phyloP scores from a whole-genome alignment of 768 basidiomycete genomes.

The Auricularia heimuer region DNA sequence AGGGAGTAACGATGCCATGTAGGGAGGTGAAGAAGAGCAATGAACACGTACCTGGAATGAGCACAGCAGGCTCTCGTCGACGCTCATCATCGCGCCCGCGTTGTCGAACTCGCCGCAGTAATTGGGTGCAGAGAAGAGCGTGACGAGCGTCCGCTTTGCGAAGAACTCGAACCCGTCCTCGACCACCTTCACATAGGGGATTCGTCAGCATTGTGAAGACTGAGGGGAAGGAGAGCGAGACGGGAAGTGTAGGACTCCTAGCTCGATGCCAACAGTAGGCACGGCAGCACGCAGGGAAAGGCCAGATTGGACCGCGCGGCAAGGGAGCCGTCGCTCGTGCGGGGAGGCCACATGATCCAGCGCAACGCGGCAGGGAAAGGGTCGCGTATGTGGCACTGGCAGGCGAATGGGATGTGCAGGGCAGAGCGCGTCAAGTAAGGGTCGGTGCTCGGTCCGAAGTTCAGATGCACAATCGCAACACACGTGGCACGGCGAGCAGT shows the following conservation, averaged over 20 bases:
- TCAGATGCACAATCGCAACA: not conserved
- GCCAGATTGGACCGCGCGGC: too few species aligned
- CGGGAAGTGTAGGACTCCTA: too few species aligned
- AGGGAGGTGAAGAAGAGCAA: not conserved
- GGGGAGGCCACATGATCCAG: too few species aligned
- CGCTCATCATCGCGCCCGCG: constrained; percentile 99
- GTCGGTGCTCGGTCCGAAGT: not conserved
- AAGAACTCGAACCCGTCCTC: constrained; percentile 99
- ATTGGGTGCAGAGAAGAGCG: constrained; percentile 93
- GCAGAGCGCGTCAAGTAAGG: not conserved
- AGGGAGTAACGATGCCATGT: not conserved
- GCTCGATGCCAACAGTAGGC: too few species aligned
- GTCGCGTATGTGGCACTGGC: too few species aligned
- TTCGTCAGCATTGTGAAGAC: too few species aligned
- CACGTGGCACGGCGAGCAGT: not conserved
- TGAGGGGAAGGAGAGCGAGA: too few species aligned
- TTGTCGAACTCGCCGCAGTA: constrained; percentile 98
- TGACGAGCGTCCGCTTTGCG: constrained; percentile 93
- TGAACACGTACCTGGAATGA: constrained; percentile 78
- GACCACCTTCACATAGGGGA: constrained; percentile 55
- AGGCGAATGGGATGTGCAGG: not conserved
- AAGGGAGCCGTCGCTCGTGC: too few species aligned
- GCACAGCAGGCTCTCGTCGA: constrained; percentile 93
- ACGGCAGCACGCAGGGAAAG: too few species aligned
- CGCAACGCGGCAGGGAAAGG: too few species aligned